Conservation (phyloP, 257 asterid genomes). For the Solanum pennellii region DNA sequence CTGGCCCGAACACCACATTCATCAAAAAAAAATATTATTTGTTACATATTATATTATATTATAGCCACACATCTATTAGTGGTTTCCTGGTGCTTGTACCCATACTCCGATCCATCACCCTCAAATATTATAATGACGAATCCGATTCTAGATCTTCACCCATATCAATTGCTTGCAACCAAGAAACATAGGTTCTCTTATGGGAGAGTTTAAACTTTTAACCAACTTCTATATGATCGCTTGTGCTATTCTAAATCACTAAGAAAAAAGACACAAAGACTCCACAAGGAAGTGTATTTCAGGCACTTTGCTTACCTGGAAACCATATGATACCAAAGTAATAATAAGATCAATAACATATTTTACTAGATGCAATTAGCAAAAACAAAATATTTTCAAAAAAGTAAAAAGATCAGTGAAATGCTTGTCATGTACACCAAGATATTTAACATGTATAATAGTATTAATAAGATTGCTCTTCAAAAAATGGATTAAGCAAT, state of each 20-base stretch:
- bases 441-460: neutral
- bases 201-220: neutral
- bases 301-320: neutral
- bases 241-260: neutral
- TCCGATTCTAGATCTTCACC: neutral
- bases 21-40: too few species aligned
- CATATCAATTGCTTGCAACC: neutral
- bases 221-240: neutral
- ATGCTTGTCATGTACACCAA: neutral
- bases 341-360: neutral
- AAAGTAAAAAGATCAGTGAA: neutral
- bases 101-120: neutral
- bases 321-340: neutral
- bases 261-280: neutral
- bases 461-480: neutral
- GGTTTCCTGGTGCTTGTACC: neutral
- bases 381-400: neutral
- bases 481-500: neutral
- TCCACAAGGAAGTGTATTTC: neutral
- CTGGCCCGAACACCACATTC: neutral
- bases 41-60: neutral
- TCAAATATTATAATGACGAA: neutral
- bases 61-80: neutral
- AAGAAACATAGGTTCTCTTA: neutral
- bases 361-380: neutral